These are phyloP conservation scores for Verticillium isaacii DNA, from an alignment of 2,329 filamentous ascomycete species.

Conservation along the genomic window DNA sequence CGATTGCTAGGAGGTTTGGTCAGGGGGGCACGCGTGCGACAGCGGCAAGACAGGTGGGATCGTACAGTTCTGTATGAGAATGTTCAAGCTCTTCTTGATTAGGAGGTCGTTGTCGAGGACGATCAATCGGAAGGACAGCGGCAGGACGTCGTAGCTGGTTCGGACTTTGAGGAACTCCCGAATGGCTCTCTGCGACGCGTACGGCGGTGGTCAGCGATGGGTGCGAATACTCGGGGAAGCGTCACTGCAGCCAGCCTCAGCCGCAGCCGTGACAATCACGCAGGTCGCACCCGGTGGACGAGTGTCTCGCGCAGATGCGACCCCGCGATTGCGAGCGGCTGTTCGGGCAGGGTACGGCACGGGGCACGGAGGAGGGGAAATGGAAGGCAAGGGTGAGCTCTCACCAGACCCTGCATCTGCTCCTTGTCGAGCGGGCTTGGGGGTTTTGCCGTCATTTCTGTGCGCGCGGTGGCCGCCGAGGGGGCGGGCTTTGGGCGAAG, in stretches of 20 bases:
- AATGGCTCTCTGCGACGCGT: constrained; percentile 66
- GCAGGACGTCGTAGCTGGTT: constrained; percentile 96
- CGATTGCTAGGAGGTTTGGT: constrained; percentile 63
- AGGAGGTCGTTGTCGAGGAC: constrained; percentile 91
- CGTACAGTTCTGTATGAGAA: constrained; percentile 90
- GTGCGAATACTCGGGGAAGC: neutral
- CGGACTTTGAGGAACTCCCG: constrained; percentile 94
- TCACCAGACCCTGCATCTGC: constrained; percentile 73
- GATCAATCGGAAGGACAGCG: constrained; percentile 91
- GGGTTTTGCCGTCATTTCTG: constrained; percentile 20
- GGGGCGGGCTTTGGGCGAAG: constrained; percentile 31
- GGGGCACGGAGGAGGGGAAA: constrained; percentile 1
- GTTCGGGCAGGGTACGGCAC: neutral
- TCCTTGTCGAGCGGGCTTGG: constrained; percentile 66
- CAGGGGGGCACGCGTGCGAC: constrained; percentile 4
- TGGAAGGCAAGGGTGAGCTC: constrained; percentile 20
- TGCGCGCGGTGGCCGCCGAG: constrained; percentile 7
- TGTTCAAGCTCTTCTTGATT: constrained; percentile 95
- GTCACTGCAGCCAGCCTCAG: neutral
- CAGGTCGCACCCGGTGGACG: neutral
- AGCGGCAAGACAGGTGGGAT: neutral
- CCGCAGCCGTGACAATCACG: neutral
- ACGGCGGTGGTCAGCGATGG: constrained; percentile 5
- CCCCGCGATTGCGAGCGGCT: neutral
- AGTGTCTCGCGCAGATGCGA: neutral